Base-by-base conservation (phyloP, 2,329 filamentous ascomycete genomes). In the Botrytis galanthina region DNA sequence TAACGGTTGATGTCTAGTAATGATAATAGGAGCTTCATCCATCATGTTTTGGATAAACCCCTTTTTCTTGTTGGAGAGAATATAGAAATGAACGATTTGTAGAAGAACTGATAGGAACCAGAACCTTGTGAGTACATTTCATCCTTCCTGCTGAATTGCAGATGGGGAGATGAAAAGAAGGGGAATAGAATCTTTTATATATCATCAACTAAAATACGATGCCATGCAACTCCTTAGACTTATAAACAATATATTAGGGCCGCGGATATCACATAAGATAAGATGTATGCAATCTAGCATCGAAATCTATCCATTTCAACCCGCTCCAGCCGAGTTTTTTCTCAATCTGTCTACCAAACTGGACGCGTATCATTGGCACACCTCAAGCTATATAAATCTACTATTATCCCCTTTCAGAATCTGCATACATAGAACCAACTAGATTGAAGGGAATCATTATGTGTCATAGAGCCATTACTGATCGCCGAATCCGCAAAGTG, bases 141-240 rank as follows among this genome's bases (percentile, higher is more conserved):
- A 18, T 6, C 0, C 14, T 18, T 29, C 29, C 3, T 54, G 6
- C 1, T 54, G 16, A 18, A 29, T 3, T n/a, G 26, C 7, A 29
- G 51, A 54, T 54, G 14, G 16, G 29, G n/a, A 29, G 1, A 54
- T 3, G 3, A 29, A 5, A 29, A 29, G n/a, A 16, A 14, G n/a
- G 18, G 51, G 14, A 18, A 29, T 0, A 3, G 3, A 18, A 54
- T 29, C n/a, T 29, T 18, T 16, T 29, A 54, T 3, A 54, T 54
- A 54, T 8, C 6, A n/a, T 54, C 5, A 0, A 16, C 26, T 2
- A n/a, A 4, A n/a, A 14, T 16, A 54, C 26, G 6, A 54, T n/a
- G 14, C 0, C 26, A n/a, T n/a, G 1, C 12, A 51, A 0, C 3
- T 5, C 48, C 10, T 2, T 2, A 16, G 16, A 7, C 1, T 2